Evolutionary conservation across 2,329 filamentous ascomycete species (phyloP).

Genomic region (Sporothrix brasiliensis): DNA sequence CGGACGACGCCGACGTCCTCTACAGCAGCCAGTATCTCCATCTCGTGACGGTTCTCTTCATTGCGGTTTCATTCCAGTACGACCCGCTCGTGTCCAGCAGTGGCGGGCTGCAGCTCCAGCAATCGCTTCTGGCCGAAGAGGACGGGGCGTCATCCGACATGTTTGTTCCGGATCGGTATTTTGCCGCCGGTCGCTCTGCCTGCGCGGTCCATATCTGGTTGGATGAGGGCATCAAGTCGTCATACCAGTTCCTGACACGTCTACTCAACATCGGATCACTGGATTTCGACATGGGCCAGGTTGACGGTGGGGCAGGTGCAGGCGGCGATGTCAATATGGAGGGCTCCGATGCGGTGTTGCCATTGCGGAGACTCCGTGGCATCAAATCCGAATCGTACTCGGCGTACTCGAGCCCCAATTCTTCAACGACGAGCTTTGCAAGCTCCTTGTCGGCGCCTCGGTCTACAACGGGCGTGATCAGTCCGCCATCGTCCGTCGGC

Average conservation of each 20-base stretch:
- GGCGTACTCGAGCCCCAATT: constrained; percentile 35
- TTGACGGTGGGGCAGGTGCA: not conserved
- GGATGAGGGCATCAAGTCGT: constrained; percentile 40
- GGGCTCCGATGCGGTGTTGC: constrained; percentile 25
- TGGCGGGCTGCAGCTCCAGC: constrained; percentile 37
- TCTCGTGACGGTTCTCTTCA: constrained; percentile 41
- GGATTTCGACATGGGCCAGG: constrained; percentile 38
- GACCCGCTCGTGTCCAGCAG: constrained; percentile 40
- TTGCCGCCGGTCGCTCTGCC: constrained; percentile 38
- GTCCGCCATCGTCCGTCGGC: constrained; percentile 33
- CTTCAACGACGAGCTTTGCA: constrained; percentile 35
- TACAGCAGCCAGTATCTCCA: constrained; percentile 41
- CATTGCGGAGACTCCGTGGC: constrained; percentile 20
- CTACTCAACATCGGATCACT: constrained; percentile 42
- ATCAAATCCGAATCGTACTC: constrained; percentile 29
- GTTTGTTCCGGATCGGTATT: constrained; percentile 40
- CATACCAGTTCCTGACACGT: constrained; percentile 41
- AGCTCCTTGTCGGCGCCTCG: constrained; percentile 33
- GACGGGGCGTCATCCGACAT: constrained; percentile 35
- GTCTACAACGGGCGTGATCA: constrained; percentile 31
- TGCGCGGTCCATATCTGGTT: constrained; percentile 40
- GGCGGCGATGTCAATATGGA: constrained; percentile 31
- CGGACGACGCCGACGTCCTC: constrained; percentile 40
- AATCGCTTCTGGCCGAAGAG: constrained; percentile 40
- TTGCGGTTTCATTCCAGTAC: constrained; percentile 43